A percentile compares a stretch with the other conserved stretches of the same genome.
These are phyloP conservation scores for Leishmania lainsoni DNA, from an alignment of 208 protist species.

Conservation along the genomic window DNA sequence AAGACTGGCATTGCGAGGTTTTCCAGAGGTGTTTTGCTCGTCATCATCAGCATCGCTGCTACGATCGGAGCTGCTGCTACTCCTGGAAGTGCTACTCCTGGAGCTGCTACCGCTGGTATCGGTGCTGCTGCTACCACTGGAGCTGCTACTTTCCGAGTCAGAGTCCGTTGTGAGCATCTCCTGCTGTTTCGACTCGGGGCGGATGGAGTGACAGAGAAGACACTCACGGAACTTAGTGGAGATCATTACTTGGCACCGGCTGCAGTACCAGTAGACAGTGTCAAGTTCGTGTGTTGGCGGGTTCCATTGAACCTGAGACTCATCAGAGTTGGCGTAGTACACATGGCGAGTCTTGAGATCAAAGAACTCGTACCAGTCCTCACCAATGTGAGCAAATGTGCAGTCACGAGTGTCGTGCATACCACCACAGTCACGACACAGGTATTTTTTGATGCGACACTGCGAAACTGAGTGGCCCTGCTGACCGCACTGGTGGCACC, in stretches of 20 bases:
- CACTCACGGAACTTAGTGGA: conserved; percentile 73
- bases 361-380: conserved; percentile 90
- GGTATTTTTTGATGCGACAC: conserved; percentile 67
- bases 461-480: conserved; percentile 62
- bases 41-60: conserved; percentile 18
- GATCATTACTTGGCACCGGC: conserved; percentile 60
- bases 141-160: conserved; percentile 28
- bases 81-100: conserved; percentile 10
- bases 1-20: too few species aligned
- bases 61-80: conserved; percentile 10
- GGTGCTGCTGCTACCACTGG: conserved; percentile 16
- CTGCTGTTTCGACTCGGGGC: conserved; percentile 46
- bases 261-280: conserved; percentile 84
- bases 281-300: conserved; percentile 74
- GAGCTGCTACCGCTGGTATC: conserved; percentile 14
- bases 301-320: conserved; percentile 70
- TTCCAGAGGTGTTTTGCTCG: neutral
- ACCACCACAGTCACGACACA: conserved; percentile 81
- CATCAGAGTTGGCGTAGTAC: conserved; percentile 79
- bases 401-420: conserved; percentile 84
- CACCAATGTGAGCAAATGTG: conserved; percentile 67
- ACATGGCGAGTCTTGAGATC: conserved; percentile 58
- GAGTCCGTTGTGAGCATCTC: conserved; percentile 14
- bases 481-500: conserved; percentile 82
- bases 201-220: conserved; percentile 64